These are phyloP conservation scores for Cryphonectria parasitica DNA, from an alignment of 2,329 filamentous ascomycete genomes.

Conservation along the genomic window DNA sequence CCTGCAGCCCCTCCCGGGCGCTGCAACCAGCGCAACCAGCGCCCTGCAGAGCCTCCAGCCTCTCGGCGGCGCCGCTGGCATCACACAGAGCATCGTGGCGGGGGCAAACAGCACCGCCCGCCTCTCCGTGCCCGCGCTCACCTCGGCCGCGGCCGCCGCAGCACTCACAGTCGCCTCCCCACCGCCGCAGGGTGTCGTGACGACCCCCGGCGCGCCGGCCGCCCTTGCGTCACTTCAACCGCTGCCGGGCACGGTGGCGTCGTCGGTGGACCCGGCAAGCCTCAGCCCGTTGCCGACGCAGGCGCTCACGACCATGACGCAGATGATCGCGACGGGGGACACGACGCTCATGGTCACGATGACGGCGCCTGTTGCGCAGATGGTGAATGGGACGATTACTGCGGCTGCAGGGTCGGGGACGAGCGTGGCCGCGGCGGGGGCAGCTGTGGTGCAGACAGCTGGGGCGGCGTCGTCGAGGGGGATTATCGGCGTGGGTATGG, in stretches of 20 bases:
- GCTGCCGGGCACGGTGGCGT: slow-evolving; percentile 10
- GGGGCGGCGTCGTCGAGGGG: slow-evolving; percentile 7
- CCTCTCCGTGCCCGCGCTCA: neutral
- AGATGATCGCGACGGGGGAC: slow-evolving; percentile 6
- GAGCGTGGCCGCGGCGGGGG: neutral
- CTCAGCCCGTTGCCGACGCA: slow-evolving; percentile 20
- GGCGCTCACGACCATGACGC: slow-evolving; percentile 21
- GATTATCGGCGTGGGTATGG: slow-evolving; percentile 13
- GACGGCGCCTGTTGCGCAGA: slow-evolving; percentile 13
- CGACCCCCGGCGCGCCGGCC: slow-evolving; percentile 7
- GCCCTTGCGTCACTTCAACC: slow-evolving; percentile 17
- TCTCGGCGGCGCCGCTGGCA: neutral
- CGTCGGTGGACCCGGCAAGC: slow-evolving; percentile 6
- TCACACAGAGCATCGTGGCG: neutral
- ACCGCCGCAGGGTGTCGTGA: slow-evolving; percentile 10
- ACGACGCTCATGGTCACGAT: slow-evolving; percentile 17
- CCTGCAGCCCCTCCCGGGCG: slow-evolving; percentile 23
- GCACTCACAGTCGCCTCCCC: neutral
- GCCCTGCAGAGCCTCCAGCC: slow-evolving; percentile 10
- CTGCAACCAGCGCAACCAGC: neutral
- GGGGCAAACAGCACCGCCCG: neutral
- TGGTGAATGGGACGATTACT: neutral
- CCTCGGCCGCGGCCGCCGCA: neutral
- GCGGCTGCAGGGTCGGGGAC: neutral
- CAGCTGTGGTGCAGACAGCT: slow-evolving; percentile 6